Conservation (phyloP, 2,329 filamentous ascomycete genomes). For the Cucurbitaria berberidis region DNA sequence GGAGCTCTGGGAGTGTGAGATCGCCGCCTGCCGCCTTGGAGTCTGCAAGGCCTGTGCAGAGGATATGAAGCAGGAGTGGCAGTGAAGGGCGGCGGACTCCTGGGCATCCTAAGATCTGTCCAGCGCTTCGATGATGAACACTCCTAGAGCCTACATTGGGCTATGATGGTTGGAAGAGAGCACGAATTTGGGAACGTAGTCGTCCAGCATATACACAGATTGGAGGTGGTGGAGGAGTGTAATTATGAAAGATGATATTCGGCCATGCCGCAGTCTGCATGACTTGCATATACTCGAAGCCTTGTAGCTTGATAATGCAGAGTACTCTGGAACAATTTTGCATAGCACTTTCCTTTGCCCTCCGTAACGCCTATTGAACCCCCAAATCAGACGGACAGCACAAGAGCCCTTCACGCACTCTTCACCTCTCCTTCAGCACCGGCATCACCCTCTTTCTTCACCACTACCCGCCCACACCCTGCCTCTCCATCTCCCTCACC, state of each 20-base stretch:
- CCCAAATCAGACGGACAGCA: not conserved
- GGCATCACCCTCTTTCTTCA: not conserved
- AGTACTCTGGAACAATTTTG: not conserved
- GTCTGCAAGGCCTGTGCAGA: constrained; percentile 26
- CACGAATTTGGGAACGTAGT: not conserved
- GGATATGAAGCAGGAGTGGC: constrained; percentile 25
- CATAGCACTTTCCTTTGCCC: not conserved
- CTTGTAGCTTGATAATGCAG: too few species aligned
- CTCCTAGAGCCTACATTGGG: not conserved
- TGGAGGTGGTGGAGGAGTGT: not conserved
- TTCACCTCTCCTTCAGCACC: not conserved
- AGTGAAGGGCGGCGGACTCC: constrained; percentile 10
- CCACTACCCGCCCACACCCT: not conserved
- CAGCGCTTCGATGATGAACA: not conserved
- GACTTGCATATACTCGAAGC: not conserved
- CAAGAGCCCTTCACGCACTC: not conserved
- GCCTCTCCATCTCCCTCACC: not conserved
- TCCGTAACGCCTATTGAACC: not conserved
- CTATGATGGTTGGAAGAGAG: not conserved
- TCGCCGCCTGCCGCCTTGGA: constrained; percentile 22
- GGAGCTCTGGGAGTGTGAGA: constrained; percentile 29
- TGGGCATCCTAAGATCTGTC: not conserved
- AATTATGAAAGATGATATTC: not conserved
- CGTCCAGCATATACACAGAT: not conserved
- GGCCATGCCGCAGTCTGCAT: not conserved